Base-by-base conservation (phyloP, 208 protist genomes). In the Crithidia expoeki region DNA sequence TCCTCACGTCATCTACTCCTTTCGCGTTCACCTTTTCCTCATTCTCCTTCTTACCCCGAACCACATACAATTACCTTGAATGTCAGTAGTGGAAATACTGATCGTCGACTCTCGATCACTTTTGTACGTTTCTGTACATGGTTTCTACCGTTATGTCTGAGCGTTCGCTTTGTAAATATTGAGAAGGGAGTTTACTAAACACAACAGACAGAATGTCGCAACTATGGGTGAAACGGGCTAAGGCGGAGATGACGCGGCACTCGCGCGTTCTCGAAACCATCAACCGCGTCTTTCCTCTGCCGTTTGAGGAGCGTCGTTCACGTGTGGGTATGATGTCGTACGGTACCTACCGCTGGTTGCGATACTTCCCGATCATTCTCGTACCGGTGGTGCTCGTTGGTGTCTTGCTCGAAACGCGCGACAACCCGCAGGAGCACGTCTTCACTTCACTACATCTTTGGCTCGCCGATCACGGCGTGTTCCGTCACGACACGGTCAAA, bases 401-500 rank as follows among this genome's bases (percentile, higher is more conserved):
- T 2, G 72, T 68, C 23, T 86, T 96, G 50, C 70, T 94, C 3
- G 88, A 96, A 72, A 84, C 91, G 12, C 86, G 91, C 36, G 88
- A 94, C 60, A 89, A 91, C 53, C 91, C 91, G 10, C 85, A 94
- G 42, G 91, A 96, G 64, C 83, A 96, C 75, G 84, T 94, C 53
- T 94, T 96, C 59, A 94, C 88, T 17, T 76, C 86, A 2, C 59
- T 96, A 33, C 91, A 96, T 71, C 74, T 96, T 12, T 96, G 91
- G 91, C 75, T 96, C 46, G 88, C 91, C 34, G 91, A 96, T 52
- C 87, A 93, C 66, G 91, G 91, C 61, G 73, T 94, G 61, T 96
- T 96, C 67, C 82, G 88, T 14, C 91, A 96, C 52, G 91, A 94
- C 69, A 94, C 91, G 6, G 82, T 96, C 25, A 94, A 93, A 77